These are phyloP conservation scores for Phialophora expanda DNA, from an alignment of 2,329 filamentous ascomycete genomes.

Conservation along the genomic window DNA sequence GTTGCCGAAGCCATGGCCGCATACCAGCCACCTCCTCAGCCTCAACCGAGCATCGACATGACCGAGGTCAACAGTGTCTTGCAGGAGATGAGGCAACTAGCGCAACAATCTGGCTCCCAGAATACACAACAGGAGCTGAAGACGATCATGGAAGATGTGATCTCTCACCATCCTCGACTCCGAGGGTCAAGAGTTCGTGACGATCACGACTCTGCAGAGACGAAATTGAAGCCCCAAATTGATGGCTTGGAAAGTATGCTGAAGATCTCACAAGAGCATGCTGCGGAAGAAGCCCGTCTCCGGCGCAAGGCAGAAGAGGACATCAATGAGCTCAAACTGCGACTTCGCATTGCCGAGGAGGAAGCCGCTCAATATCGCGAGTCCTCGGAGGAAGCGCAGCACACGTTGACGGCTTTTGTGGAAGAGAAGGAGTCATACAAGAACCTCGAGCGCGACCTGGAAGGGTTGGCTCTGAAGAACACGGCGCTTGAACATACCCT, in stretches of 20 bases:
- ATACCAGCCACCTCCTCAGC: constrained; percentile 43
- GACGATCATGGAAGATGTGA: constrained; percentile 67
- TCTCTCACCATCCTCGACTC: constrained; percentile 63
- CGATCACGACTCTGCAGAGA: constrained; percentile 58
- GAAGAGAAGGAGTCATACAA: constrained; percentile 73
- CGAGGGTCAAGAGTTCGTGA: constrained; percentile 55
- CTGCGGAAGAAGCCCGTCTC: constrained; percentile 66
- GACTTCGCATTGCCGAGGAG: constrained; percentile 70
- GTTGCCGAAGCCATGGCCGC: constrained; percentile 69
- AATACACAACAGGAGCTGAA: constrained; percentile 59
- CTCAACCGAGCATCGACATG: constrained; percentile 45
- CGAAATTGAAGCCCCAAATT: constrained; percentile 62
- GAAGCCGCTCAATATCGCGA: constrained; percentile 54
- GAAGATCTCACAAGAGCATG: constrained; percentile 65
- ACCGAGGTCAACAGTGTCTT: constrained; percentile 48
- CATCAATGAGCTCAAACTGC: constrained; percentile 72
- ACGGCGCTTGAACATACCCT: constrained; percentile 65
- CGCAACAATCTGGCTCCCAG: constrained; percentile 33
- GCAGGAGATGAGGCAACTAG: constrained; percentile 43
- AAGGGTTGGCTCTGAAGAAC: constrained; percentile 63
- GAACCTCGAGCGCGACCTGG: constrained; percentile 58
- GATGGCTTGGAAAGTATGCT: constrained; percentile 73
- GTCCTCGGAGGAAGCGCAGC: constrained; percentile 67
- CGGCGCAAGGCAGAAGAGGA: constrained; percentile 74
- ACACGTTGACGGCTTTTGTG: constrained; percentile 66